Base-by-base conservation (phyloP, 2,329 filamentous ascomycete genomes). In the Exophiala oligosperma region DNA sequence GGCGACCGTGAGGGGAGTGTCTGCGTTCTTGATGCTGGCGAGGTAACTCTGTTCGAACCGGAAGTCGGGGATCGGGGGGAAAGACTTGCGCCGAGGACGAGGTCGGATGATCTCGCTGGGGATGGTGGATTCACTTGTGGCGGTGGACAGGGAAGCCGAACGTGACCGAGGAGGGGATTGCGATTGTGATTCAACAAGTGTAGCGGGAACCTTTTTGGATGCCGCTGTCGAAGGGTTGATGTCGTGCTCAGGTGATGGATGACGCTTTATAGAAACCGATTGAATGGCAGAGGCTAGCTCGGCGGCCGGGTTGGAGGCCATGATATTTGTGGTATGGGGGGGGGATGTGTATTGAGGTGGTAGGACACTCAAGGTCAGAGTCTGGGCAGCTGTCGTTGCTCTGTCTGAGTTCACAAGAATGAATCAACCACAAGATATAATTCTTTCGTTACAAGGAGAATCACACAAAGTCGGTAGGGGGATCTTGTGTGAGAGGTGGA, bases 11-110 rank as follows among this genome's bases (percentile, higher is more conserved):
- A 89, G 87, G 86, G 87, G 92, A 24, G 85, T 86, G 65, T 94
- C 84, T 37, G 92, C 91, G 56, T 85, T 81, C 64, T 88, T 84
- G 67, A 99, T 89, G 76, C 92, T 96, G 68, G 90, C 88, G 55
- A 99, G 83, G 74, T 99, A 99, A 80, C 92, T 97, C 82, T 99
- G 94, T 77, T 99, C 94, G 76, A 97, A 97, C 44, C 94, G 85
- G 65, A 99, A 79, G 76, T 99, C 94, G 3, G 86, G 86, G 48
- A 89, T 72, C 2, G 85, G 85, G 48, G 92, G 92, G 70, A 97
- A 83, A n/a, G 70, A 72, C 32, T 72, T 68, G 12, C 73, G 72
- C 14, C 76, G 72, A 11, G 71, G 65, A 3, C 71, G 57, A 32
- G 71, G 70, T 5, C 69, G 71, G 41, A 79, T 71, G 44, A 84